These are phyloP conservation scores for Viridothelium virens DNA, from an alignment of 495 filamentous ascomycete genomes.

Conservation along the genomic window DNA sequence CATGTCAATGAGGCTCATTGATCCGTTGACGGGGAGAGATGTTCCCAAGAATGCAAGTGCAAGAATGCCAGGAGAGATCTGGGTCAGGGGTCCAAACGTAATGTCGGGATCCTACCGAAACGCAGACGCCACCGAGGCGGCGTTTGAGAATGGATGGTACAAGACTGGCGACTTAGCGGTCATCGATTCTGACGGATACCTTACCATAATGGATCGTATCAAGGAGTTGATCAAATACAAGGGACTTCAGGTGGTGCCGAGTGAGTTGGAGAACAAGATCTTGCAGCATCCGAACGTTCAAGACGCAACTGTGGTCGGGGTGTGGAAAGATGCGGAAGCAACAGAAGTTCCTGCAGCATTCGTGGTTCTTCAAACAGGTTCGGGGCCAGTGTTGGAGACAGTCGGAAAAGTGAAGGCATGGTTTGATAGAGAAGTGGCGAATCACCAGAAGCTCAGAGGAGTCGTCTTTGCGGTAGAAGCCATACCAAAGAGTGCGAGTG, in stretches of 20 bases:
- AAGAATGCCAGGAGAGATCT: slow-evolving; percentile 19
- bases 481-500: slow-evolving; percentile 76
- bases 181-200: slow-evolving; percentile 20
- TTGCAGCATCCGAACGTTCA: slow-evolving; percentile 54
- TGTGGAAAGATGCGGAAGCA: slow-evolving; percentile 50
- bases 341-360: slow-evolving; percentile 82
- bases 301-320: slow-evolving; percentile 80
- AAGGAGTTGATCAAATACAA: slow-evolving; percentile 27
- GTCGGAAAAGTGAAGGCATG: slow-evolving; percentile 45
- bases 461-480: slow-evolving; percentile 73
- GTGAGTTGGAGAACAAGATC: slow-evolving; percentile 24
- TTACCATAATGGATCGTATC: slow-evolving; percentile 21
- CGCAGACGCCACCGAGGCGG: slow-evolving; percentile 56
- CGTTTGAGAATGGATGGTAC: slow-evolving; percentile 47
- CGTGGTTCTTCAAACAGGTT: slow-evolving; percentile 51
- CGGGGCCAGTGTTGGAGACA: slow-evolving; percentile 35
- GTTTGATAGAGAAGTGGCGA: slow-evolving; percentile 52
- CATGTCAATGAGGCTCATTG: background rate
- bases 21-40: background rate
- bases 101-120: slow-evolving; percentile 48
- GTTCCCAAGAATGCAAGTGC: background rate
- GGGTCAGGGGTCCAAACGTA: slow-evolving; percentile 21
- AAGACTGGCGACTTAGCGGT: slow-evolving; percentile 23
- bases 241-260: slow-evolving; percentile 25
- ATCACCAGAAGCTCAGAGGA: slow-evolving; percentile 71